Evolutionary conservation across 306 rosid species (phyloP).

Genomic region (Arachis stenosperma): DNA sequence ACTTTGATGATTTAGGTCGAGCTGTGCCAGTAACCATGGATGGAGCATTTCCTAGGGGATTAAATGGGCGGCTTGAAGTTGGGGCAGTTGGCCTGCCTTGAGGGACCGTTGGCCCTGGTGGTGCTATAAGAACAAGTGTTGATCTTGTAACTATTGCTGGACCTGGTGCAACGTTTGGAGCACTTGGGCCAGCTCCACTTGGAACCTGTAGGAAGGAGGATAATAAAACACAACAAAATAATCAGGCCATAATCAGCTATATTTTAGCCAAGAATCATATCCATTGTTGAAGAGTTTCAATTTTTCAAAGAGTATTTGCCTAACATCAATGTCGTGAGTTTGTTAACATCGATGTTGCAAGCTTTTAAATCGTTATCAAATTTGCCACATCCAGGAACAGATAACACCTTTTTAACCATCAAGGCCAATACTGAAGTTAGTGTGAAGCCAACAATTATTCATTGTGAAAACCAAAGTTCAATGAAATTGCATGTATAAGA

Average conservation of each 20-base stretch:
- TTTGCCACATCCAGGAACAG: neutral
- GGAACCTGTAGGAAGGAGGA: too few species aligned
- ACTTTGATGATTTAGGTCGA: too few species aligned
- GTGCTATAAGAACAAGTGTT: too few species aligned
- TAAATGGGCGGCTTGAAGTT: too few species aligned
- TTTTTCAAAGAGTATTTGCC: neutral
- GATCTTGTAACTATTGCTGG: too few species aligned
- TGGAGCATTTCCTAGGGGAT: too few species aligned
- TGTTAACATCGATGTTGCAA: neutral
- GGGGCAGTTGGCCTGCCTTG: too few species aligned
- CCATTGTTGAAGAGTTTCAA: neutral
- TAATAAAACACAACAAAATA: too few species aligned
- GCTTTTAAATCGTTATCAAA: neutral
- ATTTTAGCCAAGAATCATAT: neutral
- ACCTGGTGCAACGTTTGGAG: too few species aligned
- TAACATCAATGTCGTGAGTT: neutral
- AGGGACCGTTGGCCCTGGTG: too few species aligned
- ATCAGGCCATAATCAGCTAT: neutral
- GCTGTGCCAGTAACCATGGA: too few species aligned
- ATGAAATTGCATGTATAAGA: neutral
- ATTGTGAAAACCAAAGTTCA: neutral
- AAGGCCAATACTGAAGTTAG: neutral
- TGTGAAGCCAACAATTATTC: slow-evolving; percentile 16
- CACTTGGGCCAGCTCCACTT: too few species aligned
- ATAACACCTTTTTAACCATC: neutral